Base-by-base conservation (phyloP, 768 basidiomycete genomes). In the Russula brevipes region DNA sequence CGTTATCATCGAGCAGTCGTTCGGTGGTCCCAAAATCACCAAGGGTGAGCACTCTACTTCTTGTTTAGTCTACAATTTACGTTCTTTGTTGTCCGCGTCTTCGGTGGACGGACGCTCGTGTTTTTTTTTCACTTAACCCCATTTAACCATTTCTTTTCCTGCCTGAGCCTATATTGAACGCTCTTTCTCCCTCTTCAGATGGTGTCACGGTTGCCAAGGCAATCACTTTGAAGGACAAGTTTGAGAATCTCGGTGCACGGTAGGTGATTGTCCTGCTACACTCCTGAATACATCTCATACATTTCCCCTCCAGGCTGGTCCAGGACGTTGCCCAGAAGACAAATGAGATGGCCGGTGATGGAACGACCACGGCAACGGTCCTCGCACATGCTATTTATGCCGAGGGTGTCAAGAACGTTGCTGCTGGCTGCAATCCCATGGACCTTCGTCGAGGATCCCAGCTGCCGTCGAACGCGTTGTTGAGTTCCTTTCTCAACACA, bases 361-460 rank as follows among this genome's bases (percentile, higher is more conserved):
- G 96, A 62, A 98, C 96, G 2, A 99, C 96, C 9, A 99, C 96
- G 16, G 94, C 96, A 4, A 98, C 96, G 41, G 96, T 98, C 57
- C 86, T 98, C 61, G 92, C 96, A 10, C 91, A 94, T 59, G 94
- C 96, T 60, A 98, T 99, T 77, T 99, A 97, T 79, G 84, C 94
- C 0, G 96, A 99, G 76, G 96, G 96, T 75, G 95, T 98, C 71
- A 98, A 98, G 82, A 98, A 98, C 71, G 96, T 98, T 62, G 96
- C 96, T 24, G 96, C 96, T 10, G 96, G 96, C 4, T 99, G 96
- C 82, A 97, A 96, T 80, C 96, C 96, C 12, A 99, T 98, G 95
- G 96, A 99, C 78, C 91, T 98, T 63, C 93, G 96, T 65, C 88
- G 95, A n/a, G 96, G 96, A 56, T 87, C 95, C 10, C 96, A 99